Evolutionary conservation across 2,329 filamentous ascomycete species (phyloP), one percentile per base, ranked within the genome.

Genomic region (Aspergillus hortae): DNA sequence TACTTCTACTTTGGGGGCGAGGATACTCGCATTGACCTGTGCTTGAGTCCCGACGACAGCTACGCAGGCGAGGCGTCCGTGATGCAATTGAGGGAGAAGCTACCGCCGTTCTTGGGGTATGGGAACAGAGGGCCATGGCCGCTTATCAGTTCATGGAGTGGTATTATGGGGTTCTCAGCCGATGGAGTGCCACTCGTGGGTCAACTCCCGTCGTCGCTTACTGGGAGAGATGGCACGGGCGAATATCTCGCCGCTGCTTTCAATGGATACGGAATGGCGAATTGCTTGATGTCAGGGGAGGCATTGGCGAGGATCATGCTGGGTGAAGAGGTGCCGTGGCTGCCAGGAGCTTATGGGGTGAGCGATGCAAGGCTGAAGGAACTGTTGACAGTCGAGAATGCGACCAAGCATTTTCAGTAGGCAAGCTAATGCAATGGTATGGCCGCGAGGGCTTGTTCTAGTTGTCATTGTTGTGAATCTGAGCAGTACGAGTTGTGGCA

Each of bases 251-350:
- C 75, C n/a, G 82, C 79, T 2, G 77, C 80, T 9, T 87, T 87
- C 59, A 84, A 86, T 64, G 85, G 85, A 1, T 82, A 87, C 65
- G 83, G 84, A 0, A 87, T 87, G 85, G 72, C 48, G 77, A 85
- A 80, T 77, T 85, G 63, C 45, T 63, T 61, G 60, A 56, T 54
- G 43, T 55, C 59, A 40, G 66, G 64, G 2, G 61, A 67, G 44
- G 63, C 59, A 2, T 45, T 69, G 36, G 67, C 56, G 3, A 51
- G 55, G 46, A 65, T 64, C 59, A 60, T 71, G 47, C 54, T 71
- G n/a, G 59, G 63, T 4, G 42, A 44, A 23, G 41, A 49, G 7
- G 32, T 44, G 19, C 17, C 17, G 6, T 49, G 41, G 41, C 27
- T 53, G 15, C 51, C 51, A 6, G 44, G 41, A 6, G 42, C 51